These are phyloP conservation scores for Coriaria nepalensis DNA, from an alignment of 306 rosid species.

Conservation along the genomic window DNA sequence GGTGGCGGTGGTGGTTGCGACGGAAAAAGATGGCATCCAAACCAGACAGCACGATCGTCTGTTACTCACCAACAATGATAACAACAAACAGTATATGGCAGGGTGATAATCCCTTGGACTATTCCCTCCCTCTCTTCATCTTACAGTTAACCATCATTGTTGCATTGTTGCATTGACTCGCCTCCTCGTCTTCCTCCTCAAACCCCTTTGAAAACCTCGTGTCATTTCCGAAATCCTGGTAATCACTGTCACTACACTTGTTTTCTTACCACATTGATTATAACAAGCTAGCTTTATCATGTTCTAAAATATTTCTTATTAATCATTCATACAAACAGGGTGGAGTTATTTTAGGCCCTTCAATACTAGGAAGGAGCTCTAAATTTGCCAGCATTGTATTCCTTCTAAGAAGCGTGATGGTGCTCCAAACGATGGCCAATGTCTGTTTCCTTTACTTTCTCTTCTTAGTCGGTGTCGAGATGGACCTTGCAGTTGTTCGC, in stretches of 20 bases:
- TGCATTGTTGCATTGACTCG: conserved; percentile 55
- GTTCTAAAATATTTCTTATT: not conserved
- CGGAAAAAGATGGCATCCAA: too few relatives aligned
- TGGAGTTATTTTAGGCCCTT: conserved; percentile 79
- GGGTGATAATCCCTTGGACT: conserved; percentile 89
- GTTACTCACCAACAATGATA: conserved; percentile 80
- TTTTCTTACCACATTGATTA: not conserved
- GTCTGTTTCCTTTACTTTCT: conserved; percentile 71
- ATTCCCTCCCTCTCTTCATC: conserved; percentile 87
- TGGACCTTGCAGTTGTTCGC: conserved; percentile 56
- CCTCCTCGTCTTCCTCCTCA: conserved; percentile 48
- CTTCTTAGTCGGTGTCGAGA: conserved; percentile 70
- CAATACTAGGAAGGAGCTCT: conserved; percentile 37
- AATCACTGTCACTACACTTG: not conserved
- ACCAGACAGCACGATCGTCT: conserved; percentile 33
- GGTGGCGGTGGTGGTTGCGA: too few relatives aligned
- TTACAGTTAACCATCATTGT: conserved; percentile 66
- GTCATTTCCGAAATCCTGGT: conserved; percentile 87
- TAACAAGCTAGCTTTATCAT: not conserved
- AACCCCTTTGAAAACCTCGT: conserved; percentile 87
- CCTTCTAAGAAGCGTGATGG: conserved; percentile 67
- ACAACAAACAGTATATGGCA: conserved; percentile 94
- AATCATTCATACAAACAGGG: conserved; percentile 26
- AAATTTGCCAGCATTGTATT: conserved; percentile 29
- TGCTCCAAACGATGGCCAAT: conserved; percentile 76